Base-by-base conservation (phyloP, 495 filamentous ascomycete genomes). In the Aspergillus taichungensis region DNA sequence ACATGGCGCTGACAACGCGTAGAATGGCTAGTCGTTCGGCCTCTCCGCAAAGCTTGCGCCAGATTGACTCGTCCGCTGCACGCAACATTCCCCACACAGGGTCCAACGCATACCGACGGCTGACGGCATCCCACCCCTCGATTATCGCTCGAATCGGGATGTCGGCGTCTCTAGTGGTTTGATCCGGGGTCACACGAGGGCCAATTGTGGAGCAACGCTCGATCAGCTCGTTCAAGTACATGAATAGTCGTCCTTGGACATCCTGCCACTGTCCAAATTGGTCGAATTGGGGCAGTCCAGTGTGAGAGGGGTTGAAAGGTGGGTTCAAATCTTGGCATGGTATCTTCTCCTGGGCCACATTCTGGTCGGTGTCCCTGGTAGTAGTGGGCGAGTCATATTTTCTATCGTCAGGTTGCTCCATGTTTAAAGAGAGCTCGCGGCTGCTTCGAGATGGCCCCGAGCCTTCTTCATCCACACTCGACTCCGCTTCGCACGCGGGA, bases 61-160 rank as follows among this genome's bases (percentile, higher is more conserved):
- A 52, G 9, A 52, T 36, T 1, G 43, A 10, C 29, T 47, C 49
- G 18, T 52, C 49, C 6, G 39, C 44, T 0, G 33, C 43, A 10
- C 49, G 49, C 29, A 52, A 34, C 37, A 52, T 47, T 11, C 34
- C 35, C 49, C 44, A 52, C n/a, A 52, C 34, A 30, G 49, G 34
- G 43, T 47, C 49, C 1, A 52, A 27, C 0, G 49, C 37, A 30
- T 47, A 43, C 13, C 43, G 13, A 37, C 43, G 34, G 13, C 13
- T 29, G 30, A 47, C 44, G 3, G 44, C 30, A 29, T 46, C 34
- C 43, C 49, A 52, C 0, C 49, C 43, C 29, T 52, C 43, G 11
- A 52, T 24, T 2, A 52, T 32, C 1, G 49, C 39, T 12, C 43
- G 39, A 14, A 52, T 52, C 12, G 49, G 39, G 13, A 52, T 47